phyloP scores from a whole-genome alignment of 2,329 filamentous ascomycete species.

The Colletotrichum salicis region DNA sequence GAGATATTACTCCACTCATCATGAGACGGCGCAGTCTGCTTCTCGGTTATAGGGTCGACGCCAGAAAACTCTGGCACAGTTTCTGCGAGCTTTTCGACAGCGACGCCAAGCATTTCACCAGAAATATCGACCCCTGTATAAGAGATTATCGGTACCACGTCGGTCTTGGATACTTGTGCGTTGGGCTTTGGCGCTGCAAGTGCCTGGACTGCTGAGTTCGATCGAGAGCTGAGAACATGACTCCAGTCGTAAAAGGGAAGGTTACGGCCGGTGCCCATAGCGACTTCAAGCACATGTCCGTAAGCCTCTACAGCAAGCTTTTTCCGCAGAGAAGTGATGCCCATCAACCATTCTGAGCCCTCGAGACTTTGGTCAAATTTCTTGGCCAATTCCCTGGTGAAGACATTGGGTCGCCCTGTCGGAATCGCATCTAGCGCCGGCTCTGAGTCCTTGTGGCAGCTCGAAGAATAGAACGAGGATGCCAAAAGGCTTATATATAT shows the following conservation, averaged over 20 bases:
- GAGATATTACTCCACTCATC: slow-evolving; percentile 25
- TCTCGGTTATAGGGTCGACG: slow-evolving; percentile 35
- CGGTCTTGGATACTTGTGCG: neutral
- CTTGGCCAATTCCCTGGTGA: slow-evolving; percentile 58
- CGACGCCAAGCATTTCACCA: slow-evolving; percentile 68
- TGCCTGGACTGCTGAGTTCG: neutral
- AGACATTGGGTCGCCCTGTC: slow-evolving; percentile 60
- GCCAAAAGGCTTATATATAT: slow-evolving; percentile 31
- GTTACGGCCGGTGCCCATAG: slow-evolving; percentile 72
- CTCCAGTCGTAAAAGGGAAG: slow-evolving; percentile 68
- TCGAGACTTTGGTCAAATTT: slow-evolving; percentile 70
- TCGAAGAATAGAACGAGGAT: slow-evolving; percentile 17
- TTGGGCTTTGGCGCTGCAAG: neutral
- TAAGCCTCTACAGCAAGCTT: slow-evolving; percentile 58
- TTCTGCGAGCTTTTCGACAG: slow-evolving; percentile 61
- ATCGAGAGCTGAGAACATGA: neutral
- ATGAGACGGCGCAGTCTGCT: neutral
- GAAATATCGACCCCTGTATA: slow-evolving; percentile 73
- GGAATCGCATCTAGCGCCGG: slow-evolving; percentile 50
- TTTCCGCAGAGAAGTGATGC: slow-evolving; percentile 62
- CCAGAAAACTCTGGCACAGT: slow-evolving; percentile 51
- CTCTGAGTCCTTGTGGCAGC: neutral
- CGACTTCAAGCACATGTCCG: slow-evolving; percentile 71
- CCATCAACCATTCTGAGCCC: slow-evolving; percentile 66
- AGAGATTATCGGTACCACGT: slow-evolving; percentile 51